These are phyloP conservation scores for Paecilomyces formosus DNA, from an alignment of 2,329 filamentous ascomycete genomes.

Conservation along the genomic window DNA sequence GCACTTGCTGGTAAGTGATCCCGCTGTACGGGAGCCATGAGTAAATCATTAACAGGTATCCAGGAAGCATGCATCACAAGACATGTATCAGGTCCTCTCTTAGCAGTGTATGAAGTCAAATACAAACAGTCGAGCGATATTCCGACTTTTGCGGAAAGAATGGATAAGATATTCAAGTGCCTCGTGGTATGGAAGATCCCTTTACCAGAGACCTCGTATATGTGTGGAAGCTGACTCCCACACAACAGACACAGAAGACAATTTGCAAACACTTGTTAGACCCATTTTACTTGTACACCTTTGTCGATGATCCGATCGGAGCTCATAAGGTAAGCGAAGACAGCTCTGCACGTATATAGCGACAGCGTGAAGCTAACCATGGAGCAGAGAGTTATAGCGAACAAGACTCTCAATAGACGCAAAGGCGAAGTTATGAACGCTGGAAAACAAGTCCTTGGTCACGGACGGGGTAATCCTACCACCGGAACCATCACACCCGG, in stretches of 20 bases:
- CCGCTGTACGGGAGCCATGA: background rate
- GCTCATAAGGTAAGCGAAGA: conserved; percentile 10
- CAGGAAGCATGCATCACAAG: conserved; percentile 19
- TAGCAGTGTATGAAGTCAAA: conserved; percentile 15
- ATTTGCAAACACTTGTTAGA: conserved; percentile 34
- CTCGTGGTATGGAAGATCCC: conserved; percentile 8
- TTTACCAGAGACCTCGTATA: background rate
- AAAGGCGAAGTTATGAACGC: conserved; percentile 24
- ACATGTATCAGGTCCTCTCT: conserved; percentile 18
- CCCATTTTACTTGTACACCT: conserved; percentile 20
- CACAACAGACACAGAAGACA: conserved; percentile 22
- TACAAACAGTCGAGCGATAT: conserved; percentile 9
- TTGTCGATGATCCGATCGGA: conserved; percentile 30
- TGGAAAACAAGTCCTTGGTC: conserved; percentile 19
- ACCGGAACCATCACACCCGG: background rate
- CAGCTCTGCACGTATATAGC: background rate
- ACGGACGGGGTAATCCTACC: background rate
- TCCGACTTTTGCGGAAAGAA: conserved; percentile 15
- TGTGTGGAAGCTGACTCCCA: background rate
- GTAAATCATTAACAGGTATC: background rate
- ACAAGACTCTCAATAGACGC: conserved; percentile 23
- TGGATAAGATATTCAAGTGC: conserved; percentile 10
- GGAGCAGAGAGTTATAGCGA: conserved; percentile 19
- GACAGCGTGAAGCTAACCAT: background rate
- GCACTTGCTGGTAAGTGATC: conserved; percentile 19